Base-by-base conservation (phyloP, 2,329 filamentous ascomycete species). In the Coleophoma cylindrospora region DNA sequence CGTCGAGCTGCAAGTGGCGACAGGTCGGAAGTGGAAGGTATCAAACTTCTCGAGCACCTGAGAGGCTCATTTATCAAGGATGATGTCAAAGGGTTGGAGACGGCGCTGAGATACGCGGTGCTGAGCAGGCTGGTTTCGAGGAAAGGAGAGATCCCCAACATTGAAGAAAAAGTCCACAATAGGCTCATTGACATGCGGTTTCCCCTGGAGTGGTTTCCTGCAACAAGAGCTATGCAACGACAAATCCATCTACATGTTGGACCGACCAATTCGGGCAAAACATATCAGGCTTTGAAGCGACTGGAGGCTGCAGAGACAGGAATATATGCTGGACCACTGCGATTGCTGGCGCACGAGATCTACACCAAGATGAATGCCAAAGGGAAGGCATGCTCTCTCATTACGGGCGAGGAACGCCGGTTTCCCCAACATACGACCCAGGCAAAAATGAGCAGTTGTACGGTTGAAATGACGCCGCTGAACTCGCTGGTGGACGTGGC, bases 201-300 rank as follows among this genome's bases (percentile, higher is more conserved):
- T 66, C 94, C 94, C 0, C 79, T 85, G 48, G 94, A 99, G 66
- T 97, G 92, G 92, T 97, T 86, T 64, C 90, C 92, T 1, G 83
- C 81, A 4, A 94, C 94, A 2, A 80, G 95, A 51, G 77, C 81
- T 43, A 75, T 94, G 60, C 88, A 91, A 62, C 79, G 94, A 41
- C 92, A 83, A 0, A 79, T 99, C 38, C 90, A 97, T 70, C 74
- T 99, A 17, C 94, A 99, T 61, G 91, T 99, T 45, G 94, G 94
- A 0, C 94, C 94, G 1, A 99, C 94, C 2, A 99, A 99, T 68
- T 97, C 94, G 1, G 94, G 94, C 50, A 99, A 99, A 74, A 99
- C 95, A 0, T 99, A 97, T 65, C 87, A 91, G 64, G 95, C 94
- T 1, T 72, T 99, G 55, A 86, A 95, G 69, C 83, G 87, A 12